Base-by-base conservation (phyloP, 2,329 filamentous ascomycete genomes). In the Bipolaris bicolor region DNA sequence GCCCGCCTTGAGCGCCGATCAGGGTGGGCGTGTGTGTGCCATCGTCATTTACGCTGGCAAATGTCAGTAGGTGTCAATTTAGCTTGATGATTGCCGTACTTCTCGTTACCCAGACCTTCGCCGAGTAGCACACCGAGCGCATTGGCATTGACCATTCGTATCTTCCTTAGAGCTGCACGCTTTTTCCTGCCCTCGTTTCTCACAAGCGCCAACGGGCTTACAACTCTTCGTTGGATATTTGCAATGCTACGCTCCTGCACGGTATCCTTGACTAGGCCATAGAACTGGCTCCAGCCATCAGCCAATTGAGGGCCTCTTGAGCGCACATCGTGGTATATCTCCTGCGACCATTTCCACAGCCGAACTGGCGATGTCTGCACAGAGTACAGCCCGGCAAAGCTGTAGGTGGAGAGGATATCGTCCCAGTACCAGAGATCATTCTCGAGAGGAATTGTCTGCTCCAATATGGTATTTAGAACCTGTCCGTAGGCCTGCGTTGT, bases 401-500 rank as follows among this genome's bases (percentile, higher is more conserved):
- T 83, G 65, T 91, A 89, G 0, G 91, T 96, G 9, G 86, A 86
- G 29, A 97, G 79, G 1, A 97, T 85, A 64, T 95, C 90, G 70
- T 97, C 91, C 95, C 95, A 99, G 75, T 98, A 98, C 87, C 90
- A 93, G 22, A 97, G 88, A 66, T 97, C 92, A 63, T 97, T 88
- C 67, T 88, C 90, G 16, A 99, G 78, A 0, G 89, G 89, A 10
- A 94, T 87, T 10, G 92, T 96, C 67, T 95, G 90, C 53, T 94
- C 89, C 10, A 97, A 78, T 3, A 98, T 83, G 0, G 86, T 87
- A 65, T 88, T 88, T 65, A 97, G 80, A 39, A 96, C 84, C 47
- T 91, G 80, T 3, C 94, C 94, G 70, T 97, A 96, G 1, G 90
- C 88, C 71, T 97, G 94, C n/a, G 93, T 87, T 0, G 93, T 91